Base-by-base conservation (phyloP, 2,329 filamentous ascomycete species). In the Fusarium burgessii region DNA sequence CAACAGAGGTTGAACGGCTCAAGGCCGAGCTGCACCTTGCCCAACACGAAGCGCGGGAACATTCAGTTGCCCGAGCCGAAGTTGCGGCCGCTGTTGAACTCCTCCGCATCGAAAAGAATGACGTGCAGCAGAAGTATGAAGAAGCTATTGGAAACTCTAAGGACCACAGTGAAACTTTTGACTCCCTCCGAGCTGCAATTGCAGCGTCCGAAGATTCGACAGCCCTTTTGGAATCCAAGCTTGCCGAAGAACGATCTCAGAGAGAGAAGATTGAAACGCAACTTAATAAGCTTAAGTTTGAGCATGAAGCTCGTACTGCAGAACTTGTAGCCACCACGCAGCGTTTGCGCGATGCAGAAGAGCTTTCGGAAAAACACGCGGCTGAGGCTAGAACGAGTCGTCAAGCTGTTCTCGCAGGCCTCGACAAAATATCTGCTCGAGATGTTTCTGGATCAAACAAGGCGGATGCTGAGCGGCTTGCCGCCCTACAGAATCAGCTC, bases 371-470 rank as follows among this genome's bases (percentile, higher is more conserved):
- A 76, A 94, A 92, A 73, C 91, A 97, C 79, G 93, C 95, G 8
- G 90, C 91, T 72, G 97, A 99, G 82, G 95, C 96, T 9, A 88
- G 91, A 61, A 92, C 92, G 18, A 95, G 98, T 78, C 93, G 93
- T 27, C 86, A 92, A 74, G 95, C 93, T 25, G 90, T 99, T 36
- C 83, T 98, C 47, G 87, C 90, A 51, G 95, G 96, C 7, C 86
- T 99, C 14, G 92, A 94, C 74, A 94, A 92, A 80, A 88, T 95
- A 12, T 83, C 87, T 2, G 78, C 87, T 3, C 87, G 87, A 36
- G 87, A 90, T 63, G 78, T 86, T 29, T 80, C 82, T 42, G 83
- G 82, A 36, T 77, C 82, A 5, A 82, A 78, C 68, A 85, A 84
- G 40, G 84, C 82, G 4, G 86, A 89, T 60, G 82, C 89, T 38